Evolutionary conservation across 2,329 filamentous ascomycete species (phyloP).

Genomic region (Cordyceps militaris): DNA sequence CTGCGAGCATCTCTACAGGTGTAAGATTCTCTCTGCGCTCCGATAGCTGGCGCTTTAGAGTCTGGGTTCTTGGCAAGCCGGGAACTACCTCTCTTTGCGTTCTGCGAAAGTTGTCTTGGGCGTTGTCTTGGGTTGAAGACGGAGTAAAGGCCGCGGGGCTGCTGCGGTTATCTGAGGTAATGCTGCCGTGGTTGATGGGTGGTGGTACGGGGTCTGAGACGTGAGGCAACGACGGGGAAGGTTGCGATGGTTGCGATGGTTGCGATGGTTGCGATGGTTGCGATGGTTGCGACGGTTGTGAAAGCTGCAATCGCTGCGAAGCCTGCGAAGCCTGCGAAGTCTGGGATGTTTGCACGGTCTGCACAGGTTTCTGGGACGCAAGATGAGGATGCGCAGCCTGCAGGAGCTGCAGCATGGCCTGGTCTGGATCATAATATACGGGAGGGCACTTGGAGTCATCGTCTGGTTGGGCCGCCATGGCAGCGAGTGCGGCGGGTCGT

Average conservation of each 20-base stretch:
- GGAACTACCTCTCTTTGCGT: constrained; percentile 54
- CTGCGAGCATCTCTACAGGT: constrained; percentile 53
- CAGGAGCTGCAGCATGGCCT: neutral
- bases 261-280: neutral
- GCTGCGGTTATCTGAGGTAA: constrained; percentile 10
- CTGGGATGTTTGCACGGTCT: neutral
- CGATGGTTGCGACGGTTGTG: neutral
- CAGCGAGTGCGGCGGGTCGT: neutral
- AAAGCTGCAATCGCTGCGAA: neutral
- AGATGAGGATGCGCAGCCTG: neutral
- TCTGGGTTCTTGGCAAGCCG: constrained; percentile 67
- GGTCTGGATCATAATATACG: constrained; percentile 4
- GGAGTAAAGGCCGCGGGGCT: constrained; percentile 1
- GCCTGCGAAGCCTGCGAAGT: neutral
- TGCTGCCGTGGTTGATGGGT: constrained; percentile 32
- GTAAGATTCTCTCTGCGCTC: constrained; percentile 69
- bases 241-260: neutral
- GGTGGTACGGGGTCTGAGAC: neutral
- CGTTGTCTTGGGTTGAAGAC: neutral
- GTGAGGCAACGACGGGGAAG: neutral
- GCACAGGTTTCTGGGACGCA: neutral
- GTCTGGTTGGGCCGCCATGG: constrained; percentile 8
- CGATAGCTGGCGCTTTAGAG: constrained; percentile 76
- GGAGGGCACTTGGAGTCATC: neutral
- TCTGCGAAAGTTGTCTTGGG: constrained; percentile 18